Evolutionary conservation across 441 rosid species (phyloP), one percentile per base, ranked within the genome.

Genomic region (Lepidium campestre): DNA sequence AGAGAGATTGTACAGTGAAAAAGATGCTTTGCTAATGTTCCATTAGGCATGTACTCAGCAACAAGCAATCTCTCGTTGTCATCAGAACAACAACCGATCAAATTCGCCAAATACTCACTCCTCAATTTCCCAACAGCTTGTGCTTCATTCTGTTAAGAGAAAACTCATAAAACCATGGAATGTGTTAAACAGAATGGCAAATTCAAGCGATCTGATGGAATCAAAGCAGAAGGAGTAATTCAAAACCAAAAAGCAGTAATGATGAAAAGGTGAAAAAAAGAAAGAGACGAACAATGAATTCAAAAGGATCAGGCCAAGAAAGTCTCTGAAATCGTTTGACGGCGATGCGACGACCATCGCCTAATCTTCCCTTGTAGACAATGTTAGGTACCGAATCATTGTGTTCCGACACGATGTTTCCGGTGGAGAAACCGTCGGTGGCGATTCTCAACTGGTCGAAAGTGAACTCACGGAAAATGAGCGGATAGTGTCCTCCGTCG

Each of bases 111-210:
- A 74, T 85, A 71, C 25, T 80, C 84, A 71, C 85, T 90, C 80
- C 96, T 81, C 81, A 90, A 73, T 79, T 78, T 93, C 76, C 97
- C 93, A 14, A 93, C 88, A 46, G 87, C 90, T 82, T 81, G 75
- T 9, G 97, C 92, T 78, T 92, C 97, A 6, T 90, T 89, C 98
- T 83, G 77, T n/a, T n/a, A n/a, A n/a, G n/a, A n/a, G n/a, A n/a
- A n/a, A n/a, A n/a, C n/a, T n/a, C n/a, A n/a, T n/a, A n/a, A n/a
- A n/a, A n/a, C n/a, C n/a, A n/a, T n/a, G n/a, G 44, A 39, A 39
- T 39, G 15, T 13, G 44, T 39, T 39, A 39, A 39, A 13, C 12
- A 39, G 34, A 29, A 29, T 29, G 10, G 10, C 7, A 29, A 29
- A 29, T 10, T 29, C 29, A 25, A 25, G 29, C 0, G 6, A 25